Percentiles rank a stretch among this genome's conserved stretches.
phyloP scores from a whole-genome alignment of 345 rosid genomes.

The Lenwebbia sp. region DNA sequence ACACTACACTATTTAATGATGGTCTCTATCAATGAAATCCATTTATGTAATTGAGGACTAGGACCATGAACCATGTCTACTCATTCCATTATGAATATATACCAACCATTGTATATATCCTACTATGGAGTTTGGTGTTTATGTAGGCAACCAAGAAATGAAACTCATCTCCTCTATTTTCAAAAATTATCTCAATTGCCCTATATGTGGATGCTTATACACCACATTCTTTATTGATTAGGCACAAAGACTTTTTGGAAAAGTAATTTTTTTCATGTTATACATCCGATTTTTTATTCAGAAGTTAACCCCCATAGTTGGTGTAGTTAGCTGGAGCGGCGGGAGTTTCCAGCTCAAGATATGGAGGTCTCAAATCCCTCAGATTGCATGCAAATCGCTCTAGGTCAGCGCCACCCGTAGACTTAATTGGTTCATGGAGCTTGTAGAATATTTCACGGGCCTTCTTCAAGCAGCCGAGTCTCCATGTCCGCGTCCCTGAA shows the following conservation, averaged over 20 bases:
- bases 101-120: not conserved
- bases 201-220: not conserved
- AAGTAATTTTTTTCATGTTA: not conserved
- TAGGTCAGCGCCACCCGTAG: not conserved
- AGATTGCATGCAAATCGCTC: not conserved
- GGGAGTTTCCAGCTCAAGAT: not conserved
- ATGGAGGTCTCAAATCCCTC: not conserved
- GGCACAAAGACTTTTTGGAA: not conserved
- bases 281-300: not conserved
- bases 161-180: conserved; percentile 2
- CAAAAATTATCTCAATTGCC: conserved; percentile 7
- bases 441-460: not conserved
- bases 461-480: not conserved
- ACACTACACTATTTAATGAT: not conserved
- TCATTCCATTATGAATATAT: not conserved
- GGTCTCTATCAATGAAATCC: not conserved
- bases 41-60: not conserved
- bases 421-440: not conserved
- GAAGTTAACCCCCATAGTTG: not conserved
- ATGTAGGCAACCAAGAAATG: conserved; percentile 40
- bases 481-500: not conserved
- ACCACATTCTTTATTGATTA: not conserved
- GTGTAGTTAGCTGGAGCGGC: not conserved
- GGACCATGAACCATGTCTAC: not conserved
- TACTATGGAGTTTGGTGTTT: not conserved